These are phyloP conservation scores for Allium cepa DNA, from an alignment of 106 monocot genomes.

Conservation along the genomic window DNA sequence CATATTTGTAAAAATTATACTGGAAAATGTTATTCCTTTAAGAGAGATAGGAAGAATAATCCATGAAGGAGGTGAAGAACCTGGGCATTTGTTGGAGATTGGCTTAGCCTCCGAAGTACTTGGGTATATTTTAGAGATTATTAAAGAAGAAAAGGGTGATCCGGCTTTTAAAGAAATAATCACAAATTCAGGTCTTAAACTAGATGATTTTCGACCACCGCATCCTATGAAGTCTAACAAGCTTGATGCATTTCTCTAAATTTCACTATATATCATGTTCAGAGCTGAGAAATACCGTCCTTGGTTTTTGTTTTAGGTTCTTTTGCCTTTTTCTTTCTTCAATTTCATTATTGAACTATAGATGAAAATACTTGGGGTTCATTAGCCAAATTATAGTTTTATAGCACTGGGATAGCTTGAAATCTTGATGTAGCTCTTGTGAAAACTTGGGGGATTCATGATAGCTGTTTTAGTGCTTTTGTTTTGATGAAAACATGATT, in stretches of 20 bases:
- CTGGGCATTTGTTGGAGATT: slow-evolving; percentile 47
- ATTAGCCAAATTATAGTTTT: no score
- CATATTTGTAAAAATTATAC: slow-evolving; percentile 50
- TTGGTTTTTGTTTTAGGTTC: slow-evolving; percentile 5
- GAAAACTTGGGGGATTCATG: no score
- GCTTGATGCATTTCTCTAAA: slow-evolving; percentile 64
- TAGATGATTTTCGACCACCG: slow-evolving; percentile 53
- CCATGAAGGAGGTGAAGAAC: slow-evolving; percentile 72
- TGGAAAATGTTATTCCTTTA: slow-evolving; percentile 50
- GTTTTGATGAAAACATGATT: no score
- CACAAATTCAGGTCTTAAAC: slow-evolving; percentile 24
- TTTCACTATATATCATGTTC: no score
- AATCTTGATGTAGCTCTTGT: no score
- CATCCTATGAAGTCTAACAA: slow-evolving; percentile 27
- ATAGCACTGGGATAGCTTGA: no score
- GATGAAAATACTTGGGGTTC: no score
- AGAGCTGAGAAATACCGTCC: neutral
- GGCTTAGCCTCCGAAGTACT: slow-evolving; percentile 77
- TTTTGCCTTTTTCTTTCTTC: neutral
- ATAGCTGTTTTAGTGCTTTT: no score
- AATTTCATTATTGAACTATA: no score
- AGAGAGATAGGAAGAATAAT: slow-evolving; percentile 64
- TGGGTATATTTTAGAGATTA: slow-evolving; percentile 42
- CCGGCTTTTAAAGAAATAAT: slow-evolving; percentile 35
- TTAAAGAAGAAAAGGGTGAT: slow-evolving; percentile 68